phyloP scores from a whole-genome alignment of 139 green algal genomes.

The Chlamydomonas eustigma region DNA sequence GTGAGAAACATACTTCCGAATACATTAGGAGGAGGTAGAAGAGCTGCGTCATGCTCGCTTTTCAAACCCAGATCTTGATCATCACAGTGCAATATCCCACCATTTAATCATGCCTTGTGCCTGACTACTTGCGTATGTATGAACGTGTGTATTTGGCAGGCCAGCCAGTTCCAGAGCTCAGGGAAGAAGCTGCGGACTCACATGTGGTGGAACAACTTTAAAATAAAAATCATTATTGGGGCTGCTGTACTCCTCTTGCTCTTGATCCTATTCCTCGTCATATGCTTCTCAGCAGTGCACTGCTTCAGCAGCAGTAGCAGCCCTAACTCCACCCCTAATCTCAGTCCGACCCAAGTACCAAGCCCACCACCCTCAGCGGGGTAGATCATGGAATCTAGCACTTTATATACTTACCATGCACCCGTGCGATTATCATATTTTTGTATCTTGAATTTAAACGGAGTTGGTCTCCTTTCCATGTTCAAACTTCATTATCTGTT shows the following conservation, averaged over 20 bases:
- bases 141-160: too few species aligned
- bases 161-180: constrained; percentile 1
- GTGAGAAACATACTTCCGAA: not conserved
- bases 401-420: too few species aligned
- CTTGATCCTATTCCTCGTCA: constrained; percentile 5
- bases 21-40: not conserved
- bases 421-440: too few species aligned
- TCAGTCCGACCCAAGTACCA: not conserved
- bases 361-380: not conserved
- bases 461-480: too few species aligned
- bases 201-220: constrained; percentile 12
- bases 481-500: too few species aligned
- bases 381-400: not conserved
- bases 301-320: not conserved
- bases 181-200: constrained; percentile 4
- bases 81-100: not conserved
- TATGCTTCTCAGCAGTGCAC: not conserved
- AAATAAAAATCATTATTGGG: constrained; percentile 5
- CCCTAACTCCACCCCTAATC: not conserved
- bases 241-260: not conserved
- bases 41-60: not conserved
- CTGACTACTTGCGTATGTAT: too few species aligned
- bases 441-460: too few species aligned
- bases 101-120: not conserved
- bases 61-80: not conserved